phyloP scores from a whole-genome alignment of 2,329 filamentous ascomycete species.

The Arthrobotrys musiformis region DNA sequence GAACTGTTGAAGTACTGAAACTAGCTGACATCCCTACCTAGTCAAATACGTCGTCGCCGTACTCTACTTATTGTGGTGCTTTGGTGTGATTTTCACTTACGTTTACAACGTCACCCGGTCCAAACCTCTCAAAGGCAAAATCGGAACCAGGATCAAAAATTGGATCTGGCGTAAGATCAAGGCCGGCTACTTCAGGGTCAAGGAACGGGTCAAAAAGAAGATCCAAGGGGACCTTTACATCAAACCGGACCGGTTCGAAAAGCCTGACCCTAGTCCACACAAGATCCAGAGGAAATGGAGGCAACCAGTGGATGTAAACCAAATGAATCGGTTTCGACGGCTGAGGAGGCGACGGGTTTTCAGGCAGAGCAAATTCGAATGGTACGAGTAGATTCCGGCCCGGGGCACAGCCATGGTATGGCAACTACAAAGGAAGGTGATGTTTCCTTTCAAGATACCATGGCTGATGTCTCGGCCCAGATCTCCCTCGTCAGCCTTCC shows the following conservation, averaged over 20 bases:
- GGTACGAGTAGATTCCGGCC: conserved; percentile 5
- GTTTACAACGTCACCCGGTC: neutral
- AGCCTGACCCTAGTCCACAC: neutral
- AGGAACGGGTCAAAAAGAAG: neutral
- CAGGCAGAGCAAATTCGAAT: neutral
- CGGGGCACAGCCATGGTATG: neutral
- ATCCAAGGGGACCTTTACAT: neutral
- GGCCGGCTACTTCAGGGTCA: neutral
- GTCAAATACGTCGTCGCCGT: neutral
- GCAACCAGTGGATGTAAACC: neutral
- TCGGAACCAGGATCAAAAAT: neutral
- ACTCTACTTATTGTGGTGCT: neutral
- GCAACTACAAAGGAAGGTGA: neutral
- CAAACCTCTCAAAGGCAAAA: neutral
- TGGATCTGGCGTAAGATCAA: no score
- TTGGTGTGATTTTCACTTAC: no score
- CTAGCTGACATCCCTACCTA: neutral
- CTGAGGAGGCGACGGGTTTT: neutral
- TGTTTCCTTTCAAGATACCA: neutral
- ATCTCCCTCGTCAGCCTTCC: neutral
- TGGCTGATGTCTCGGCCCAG: neutral
- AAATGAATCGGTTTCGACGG: neutral
- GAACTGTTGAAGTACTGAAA: neutral
- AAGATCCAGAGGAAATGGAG: neutral
- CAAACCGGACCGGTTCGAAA: neutral